Conservation (phyloP, 148 eudicot genomes). For the Dysphania ambrosioides region DNA sequence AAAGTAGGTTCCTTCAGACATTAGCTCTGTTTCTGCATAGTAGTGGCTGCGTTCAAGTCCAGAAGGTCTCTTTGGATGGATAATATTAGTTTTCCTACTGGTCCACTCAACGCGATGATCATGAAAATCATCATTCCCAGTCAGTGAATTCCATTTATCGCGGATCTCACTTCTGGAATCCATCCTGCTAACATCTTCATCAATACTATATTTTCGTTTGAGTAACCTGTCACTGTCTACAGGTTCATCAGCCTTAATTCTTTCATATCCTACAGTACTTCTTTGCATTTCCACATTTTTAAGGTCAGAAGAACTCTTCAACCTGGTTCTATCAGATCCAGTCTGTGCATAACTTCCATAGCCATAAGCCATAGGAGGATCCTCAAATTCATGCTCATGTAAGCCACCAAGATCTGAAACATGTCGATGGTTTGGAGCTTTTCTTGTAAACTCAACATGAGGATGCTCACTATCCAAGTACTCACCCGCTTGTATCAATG, state of each 20-base stretch:
- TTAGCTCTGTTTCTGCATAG: conserved; percentile 24
- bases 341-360: conserved; percentile 30
- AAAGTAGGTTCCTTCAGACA: conserved; percentile 22
- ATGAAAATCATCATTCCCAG: conserved; percentile 14
- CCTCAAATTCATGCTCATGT: conserved; percentile 28
- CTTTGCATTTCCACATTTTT: conserved; percentile 23
- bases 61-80: conserved; percentile 20
- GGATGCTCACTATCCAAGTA: conserved; percentile 29
- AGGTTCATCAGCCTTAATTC: conserved; percentile 22
- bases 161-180: conserved; percentile 16
- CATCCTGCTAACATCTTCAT: conserved; percentile 26
- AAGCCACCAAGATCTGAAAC: conserved; percentile 22
- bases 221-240: conserved; percentile 18
- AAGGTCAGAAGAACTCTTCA: conserved; percentile 26
- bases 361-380: conserved; percentile 24
- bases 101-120: conserved; percentile 30
- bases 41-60: conserved; percentile 23
- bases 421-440: conserved; percentile 24
- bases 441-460: conserved; percentile 30
- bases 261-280: conserved; percentile 14
- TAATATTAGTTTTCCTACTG: conserved; percentile 24
- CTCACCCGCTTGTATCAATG: conserved; percentile 25
- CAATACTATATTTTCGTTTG: conserved; percentile 29
- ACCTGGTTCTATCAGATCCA: conserved; percentile 29
- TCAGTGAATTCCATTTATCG: conserved; percentile 10